Evolutionary conservation across 2,329 filamentous ascomycete species (phyloP).

Genomic region (Claviceps africana): DNA sequence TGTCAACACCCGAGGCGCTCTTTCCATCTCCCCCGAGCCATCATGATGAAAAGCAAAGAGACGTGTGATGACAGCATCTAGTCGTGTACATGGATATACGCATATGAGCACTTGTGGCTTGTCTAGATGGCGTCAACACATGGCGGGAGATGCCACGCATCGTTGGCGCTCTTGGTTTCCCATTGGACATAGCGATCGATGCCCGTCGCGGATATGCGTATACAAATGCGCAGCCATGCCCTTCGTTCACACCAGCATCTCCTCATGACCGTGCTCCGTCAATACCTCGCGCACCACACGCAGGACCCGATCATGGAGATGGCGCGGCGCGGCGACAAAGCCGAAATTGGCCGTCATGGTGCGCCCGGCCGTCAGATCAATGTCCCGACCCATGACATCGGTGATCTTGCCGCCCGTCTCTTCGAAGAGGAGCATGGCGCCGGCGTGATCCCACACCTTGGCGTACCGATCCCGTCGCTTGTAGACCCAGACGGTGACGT

Average conservation of each 20-base stretch:
- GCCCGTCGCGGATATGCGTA: too few relatives aligned
- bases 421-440: constrained; percentile 44
- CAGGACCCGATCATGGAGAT: constrained; percentile 30
- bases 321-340: constrained; percentile 37
- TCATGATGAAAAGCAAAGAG: too few relatives aligned
- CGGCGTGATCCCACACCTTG: constrained; percentile 47
- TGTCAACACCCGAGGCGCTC: too few relatives aligned
- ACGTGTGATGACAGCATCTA: too few relatives aligned
- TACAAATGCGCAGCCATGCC: too few relatives aligned
- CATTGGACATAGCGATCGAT: not conserved
- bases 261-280: constrained; percentile 18
- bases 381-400: constrained; percentile 35
- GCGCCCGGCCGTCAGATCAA: constrained; percentile 36
- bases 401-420: constrained; percentile 42
- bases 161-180: not conserved
- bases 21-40: too few relatives aligned
- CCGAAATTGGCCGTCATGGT: constrained; percentile 38
- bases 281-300: constrained; percentile 52
- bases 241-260: constrained; percentile 8
- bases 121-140: too few relatives aligned
- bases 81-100: too few relatives aligned
- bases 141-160: not conserved
- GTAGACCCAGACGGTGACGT: constrained; percentile 44
- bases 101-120: too few relatives aligned
- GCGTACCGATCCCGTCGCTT: constrained; percentile 27